These are phyloP conservation scores for Aspergillus fijiensis DNA, from an alignment of 2,329 filamentous ascomycete species.

Conservation along the genomic window DNA sequence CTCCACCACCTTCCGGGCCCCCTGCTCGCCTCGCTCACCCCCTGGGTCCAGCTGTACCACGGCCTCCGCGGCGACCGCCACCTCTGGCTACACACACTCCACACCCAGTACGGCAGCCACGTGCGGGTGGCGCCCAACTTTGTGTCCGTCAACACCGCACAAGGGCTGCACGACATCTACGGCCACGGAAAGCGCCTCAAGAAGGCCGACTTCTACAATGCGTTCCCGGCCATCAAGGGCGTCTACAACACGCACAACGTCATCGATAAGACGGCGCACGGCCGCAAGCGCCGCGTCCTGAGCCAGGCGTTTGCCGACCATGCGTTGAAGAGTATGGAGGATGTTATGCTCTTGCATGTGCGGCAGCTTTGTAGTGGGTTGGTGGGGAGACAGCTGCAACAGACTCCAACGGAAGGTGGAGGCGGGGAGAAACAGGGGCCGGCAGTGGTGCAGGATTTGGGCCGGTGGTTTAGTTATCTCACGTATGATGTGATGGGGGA, in stretches of 20 bases:
- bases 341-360: conserved; percentile 65
- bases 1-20: conserved; percentile 34
- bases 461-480: conserved; percentile 44
- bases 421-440: conserved; percentile 5
- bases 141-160: conserved; percentile 72
- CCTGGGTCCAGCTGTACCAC: conserved; percentile 66
- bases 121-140: conserved; percentile 79
- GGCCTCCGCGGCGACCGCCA: conserved; percentile 74
- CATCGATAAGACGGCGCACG: conserved; percentile 67
- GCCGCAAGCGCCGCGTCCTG: conserved; percentile 68
- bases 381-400: conserved; percentile 15
- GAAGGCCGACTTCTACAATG: conserved; percentile 72
- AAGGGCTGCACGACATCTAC: conserved; percentile 51
- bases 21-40: conserved; percentile 31
- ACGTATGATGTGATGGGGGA: conserved; percentile 55
- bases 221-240: conserved; percentile 64
- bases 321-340: conserved; percentile 67
- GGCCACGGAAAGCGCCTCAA: conserved; percentile 41
- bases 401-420: background rate
- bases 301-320: conserved; percentile 70
- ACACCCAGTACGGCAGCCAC: conserved; percentile 65
- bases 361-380: conserved; percentile 59
- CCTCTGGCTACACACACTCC: conserved; percentile 68
- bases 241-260: conserved; percentile 71
- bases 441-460: conserved; percentile 35